Evolutionary conservation across 371 early-diverging fungal genomes (phyloP).

Genomic region (Rhizopus stolonifer): DNA sequence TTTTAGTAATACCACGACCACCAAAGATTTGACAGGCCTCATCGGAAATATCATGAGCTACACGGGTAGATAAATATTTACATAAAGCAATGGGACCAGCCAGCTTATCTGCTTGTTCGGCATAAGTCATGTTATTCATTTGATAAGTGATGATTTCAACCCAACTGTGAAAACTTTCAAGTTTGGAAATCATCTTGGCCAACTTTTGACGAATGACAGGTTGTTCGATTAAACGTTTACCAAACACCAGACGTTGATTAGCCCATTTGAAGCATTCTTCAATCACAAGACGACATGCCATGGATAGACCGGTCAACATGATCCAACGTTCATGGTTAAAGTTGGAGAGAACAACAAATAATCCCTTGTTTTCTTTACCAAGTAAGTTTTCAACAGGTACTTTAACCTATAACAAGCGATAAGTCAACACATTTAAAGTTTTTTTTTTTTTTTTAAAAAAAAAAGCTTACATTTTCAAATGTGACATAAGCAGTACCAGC

Average conservation of each 20-base stretch:
- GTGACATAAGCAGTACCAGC: slow-evolving; percentile 61
- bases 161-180: slow-evolving; percentile 57
- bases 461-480: slow-evolving; percentile 50
- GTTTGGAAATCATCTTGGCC: slow-evolving; percentile 63
- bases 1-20: slow-evolving; percentile 60
- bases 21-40: slow-evolving; percentile 69
- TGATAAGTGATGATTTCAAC: slow-evolving; percentile 60
- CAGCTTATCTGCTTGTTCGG: slow-evolving; percentile 56
- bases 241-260: slow-evolving; percentile 85
- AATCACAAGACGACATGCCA: slow-evolving; percentile 29
- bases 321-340: slow-evolving; percentile 61
- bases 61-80: slow-evolving; percentile 57
- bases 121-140: slow-evolving; percentile 58
- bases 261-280: slow-evolving; percentile 49
- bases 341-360: slow-evolving; percentile 54
- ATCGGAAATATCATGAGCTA: slow-evolving; percentile 54
- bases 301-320: slow-evolving; percentile 26
- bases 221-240: slow-evolving; percentile 70
- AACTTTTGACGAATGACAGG: slow-evolving; percentile 70
- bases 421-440: neutral
- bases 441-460: too few species aligned
- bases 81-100: slow-evolving; percentile 66
- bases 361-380: slow-evolving; percentile 72
- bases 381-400: slow-evolving; percentile 74
- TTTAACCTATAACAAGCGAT: slow-evolving; percentile 53